These are phyloP conservation scores for Fonsecaea nubica DNA, from an alignment of 2,329 filamentous ascomycete genomes.

Conservation along the genomic window DNA sequence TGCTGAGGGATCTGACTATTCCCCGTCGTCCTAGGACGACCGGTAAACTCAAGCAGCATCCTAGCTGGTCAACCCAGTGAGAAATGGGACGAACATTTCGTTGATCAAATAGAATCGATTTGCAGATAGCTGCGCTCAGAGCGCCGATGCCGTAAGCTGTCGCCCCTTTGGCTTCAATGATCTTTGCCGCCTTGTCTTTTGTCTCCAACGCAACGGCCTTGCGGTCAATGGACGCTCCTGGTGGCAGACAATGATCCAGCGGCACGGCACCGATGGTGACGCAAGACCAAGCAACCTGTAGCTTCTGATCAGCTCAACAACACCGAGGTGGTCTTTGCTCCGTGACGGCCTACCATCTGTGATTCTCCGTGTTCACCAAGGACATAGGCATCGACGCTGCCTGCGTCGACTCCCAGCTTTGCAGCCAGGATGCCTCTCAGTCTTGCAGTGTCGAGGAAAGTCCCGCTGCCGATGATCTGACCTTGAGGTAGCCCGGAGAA, in stretches of 20 bases:
- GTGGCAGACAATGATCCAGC: constrained; percentile 46
- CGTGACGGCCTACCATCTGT: constrained; percentile 48
- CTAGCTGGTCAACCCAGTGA: constrained; percentile 56
- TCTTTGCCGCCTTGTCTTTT: constrained; percentile 55
- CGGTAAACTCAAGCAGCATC: constrained; percentile 59
- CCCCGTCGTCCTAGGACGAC: constrained; percentile 57
- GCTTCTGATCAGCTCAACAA: constrained; percentile 10
- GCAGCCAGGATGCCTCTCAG: constrained; percentile 42
- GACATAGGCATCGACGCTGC: constrained; percentile 52
- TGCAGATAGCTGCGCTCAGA: constrained; percentile 57
- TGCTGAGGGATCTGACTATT: constrained; percentile 47
- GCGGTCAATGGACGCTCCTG: constrained; percentile 41
- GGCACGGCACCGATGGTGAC: constrained; percentile 54
- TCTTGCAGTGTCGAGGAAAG: constrained; percentile 60
- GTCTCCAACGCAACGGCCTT: constrained; percentile 53
- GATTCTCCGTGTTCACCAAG: constrained; percentile 59
- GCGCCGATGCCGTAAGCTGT: constrained; percentile 60
- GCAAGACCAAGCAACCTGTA: constrained; percentile 53
- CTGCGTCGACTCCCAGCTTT: constrained; percentile 42
- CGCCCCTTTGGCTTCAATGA: constrained; percentile 59
- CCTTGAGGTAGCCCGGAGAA: constrained; percentile 55
- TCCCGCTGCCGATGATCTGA: constrained; percentile 62
- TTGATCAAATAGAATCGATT: constrained; percentile 58
- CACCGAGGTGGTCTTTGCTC: not conserved
- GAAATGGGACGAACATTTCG: constrained; percentile 57